These are phyloP conservation scores for Venturia pyrina DNA, from an alignment of 2,329 filamentous ascomycete species.

Conservation along the genomic window DNA sequence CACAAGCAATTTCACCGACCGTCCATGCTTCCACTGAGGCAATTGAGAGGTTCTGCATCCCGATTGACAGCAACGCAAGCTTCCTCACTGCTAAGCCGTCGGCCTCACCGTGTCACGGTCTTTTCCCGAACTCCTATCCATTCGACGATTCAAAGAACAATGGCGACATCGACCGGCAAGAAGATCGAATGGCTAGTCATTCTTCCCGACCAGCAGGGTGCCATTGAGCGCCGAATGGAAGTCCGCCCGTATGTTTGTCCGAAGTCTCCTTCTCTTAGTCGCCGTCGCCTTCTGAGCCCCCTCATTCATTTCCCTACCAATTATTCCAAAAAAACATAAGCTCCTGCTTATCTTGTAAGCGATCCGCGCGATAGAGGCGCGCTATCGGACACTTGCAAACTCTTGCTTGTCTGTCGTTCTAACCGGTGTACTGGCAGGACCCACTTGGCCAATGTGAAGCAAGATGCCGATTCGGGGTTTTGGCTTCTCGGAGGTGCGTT, in stretches of 20 bases:
- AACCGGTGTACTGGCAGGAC: slow-evolving; percentile 18
- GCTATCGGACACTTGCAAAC: too few relatives aligned
- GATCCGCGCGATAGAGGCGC: too few relatives aligned
- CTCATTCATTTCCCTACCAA: not conserved
- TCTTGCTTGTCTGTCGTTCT: too few relatives aligned
- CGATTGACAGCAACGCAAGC: not conserved
- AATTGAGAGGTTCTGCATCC: not conserved
- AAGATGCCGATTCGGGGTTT: slow-evolving; percentile 43
- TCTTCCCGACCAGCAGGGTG: slow-evolving; percentile 33
- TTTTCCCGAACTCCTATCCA: not conserved
- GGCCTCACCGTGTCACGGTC: not conserved
- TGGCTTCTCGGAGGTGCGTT: slow-evolving; percentile 51
- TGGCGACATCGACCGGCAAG: slow-evolving; percentile 18
- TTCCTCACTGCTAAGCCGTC: not conserved
- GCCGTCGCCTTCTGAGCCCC: slow-evolving; percentile 24
- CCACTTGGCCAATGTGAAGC: slow-evolving; percentile 50
- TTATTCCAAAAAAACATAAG: too few relatives aligned
- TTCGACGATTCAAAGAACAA: not conserved
- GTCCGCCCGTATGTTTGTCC: slow-evolving; percentile 27
- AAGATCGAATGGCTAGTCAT: slow-evolving; percentile 43
- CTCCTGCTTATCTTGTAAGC: too few relatives aligned
- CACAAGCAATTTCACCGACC: not conserved
- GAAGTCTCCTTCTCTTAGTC: slow-evolving; percentile 14
- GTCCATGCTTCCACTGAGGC: not conserved
- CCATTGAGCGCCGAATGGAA: slow-evolving; percentile 32